Percentiles rank a stretch among this genome's conserved stretches.
Evolutionary conservation across 106 monocot species (phyloP).

Genomic region (Narthecium ossifragum): DNA sequence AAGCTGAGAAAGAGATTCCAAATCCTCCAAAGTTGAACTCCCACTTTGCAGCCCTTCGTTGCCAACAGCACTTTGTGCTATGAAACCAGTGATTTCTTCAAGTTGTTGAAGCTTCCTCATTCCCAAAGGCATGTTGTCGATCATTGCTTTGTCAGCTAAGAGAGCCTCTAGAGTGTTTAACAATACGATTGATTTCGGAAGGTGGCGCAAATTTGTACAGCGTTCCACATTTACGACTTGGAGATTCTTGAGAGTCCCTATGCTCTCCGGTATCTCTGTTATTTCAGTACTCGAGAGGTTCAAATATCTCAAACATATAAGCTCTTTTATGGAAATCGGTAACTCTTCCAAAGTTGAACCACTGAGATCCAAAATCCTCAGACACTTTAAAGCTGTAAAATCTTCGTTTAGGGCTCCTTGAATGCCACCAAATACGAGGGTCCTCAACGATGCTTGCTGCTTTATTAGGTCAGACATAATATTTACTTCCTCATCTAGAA

Average conservation of each 20-base stretch:
- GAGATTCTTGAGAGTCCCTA: constrained; percentile 16
- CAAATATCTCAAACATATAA: constrained; percentile 16
- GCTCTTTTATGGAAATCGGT: constrained; percentile 2
- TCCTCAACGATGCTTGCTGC: neutral
- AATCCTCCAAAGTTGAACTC: constrained; percentile 7
- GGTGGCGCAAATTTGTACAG: neutral
- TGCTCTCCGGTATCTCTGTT: constrained; percentile 3
- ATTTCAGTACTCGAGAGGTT: neutral
- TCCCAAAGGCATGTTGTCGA: constrained; percentile 10
- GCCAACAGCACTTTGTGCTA: neutral
- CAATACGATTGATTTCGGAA: neutral
- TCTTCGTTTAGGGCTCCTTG: neutral
- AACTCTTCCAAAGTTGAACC: neutral
- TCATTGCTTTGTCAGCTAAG: neutral
- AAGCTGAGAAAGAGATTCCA: constrained; percentile 6
- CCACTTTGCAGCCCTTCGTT: neutral
- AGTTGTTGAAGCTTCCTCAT: constrained; percentile 6
- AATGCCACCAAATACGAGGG: neutral
- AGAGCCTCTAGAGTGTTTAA: constrained; percentile 12
- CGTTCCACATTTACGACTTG: constrained; percentile 2
- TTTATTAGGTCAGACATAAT: neutral
- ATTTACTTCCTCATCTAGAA: neutral
- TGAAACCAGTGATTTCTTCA: constrained; percentile 1
- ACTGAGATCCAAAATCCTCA: constrained; percentile 15
- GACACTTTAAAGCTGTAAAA: neutral